Evolutionary conservation across 1,284 basidiomycete genomes (phyloP).

Genomic region (Pascua guehoae): DNA sequence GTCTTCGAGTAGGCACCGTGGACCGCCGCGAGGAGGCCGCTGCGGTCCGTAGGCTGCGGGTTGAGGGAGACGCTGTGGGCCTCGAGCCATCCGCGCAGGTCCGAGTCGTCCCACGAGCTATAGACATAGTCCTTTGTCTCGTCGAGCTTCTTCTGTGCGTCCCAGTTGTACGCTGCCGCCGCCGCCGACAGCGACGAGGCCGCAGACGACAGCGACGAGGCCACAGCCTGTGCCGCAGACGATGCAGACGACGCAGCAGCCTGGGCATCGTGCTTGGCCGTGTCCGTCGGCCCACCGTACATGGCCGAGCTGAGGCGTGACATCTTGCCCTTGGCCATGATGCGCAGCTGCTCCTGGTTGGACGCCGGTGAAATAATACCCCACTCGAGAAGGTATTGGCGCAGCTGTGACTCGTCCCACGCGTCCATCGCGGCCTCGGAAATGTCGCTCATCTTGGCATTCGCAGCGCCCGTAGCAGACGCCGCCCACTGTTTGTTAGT

Average conservation of each 20-base stretch:
- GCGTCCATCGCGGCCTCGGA: constrained; percentile 50
- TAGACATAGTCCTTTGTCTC: constrained; percentile 80
- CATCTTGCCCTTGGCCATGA: constrained; percentile 68
- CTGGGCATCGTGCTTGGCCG: constrained; percentile 22
- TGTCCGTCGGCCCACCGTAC: constrained; percentile 56
- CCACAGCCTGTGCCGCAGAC: constrained; percentile 51
- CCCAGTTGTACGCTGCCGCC: constrained; percentile 52
- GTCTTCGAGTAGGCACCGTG: constrained; percentile 62
- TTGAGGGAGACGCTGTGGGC: constrained; percentile 68
- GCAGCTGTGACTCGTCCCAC: constrained; percentile 74
- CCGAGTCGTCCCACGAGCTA: constrained; percentile 78
- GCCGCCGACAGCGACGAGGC: constrained; percentile 35
- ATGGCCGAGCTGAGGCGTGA: constrained; percentile 55
- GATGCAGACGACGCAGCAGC: constrained; percentile 23
- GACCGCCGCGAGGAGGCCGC: constrained; percentile 68
- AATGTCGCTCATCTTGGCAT: constrained; percentile 38
- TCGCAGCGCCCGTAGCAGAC: constrained; percentile 10
- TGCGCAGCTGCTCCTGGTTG: constrained; percentile 70
- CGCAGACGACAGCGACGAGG: constrained; percentile 43
- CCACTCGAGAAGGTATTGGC: constrained; percentile 79
- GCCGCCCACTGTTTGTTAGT: constrained; percentile 34
- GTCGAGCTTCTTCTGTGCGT: constrained; percentile 55
- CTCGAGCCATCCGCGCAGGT: constrained; percentile 62
- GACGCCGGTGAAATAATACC: constrained; percentile 77
- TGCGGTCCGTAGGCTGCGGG: constrained; percentile 60